Conservation (phyloP, 176 grass and related monocot genomes). For the Hordeum marinum region DNA sequence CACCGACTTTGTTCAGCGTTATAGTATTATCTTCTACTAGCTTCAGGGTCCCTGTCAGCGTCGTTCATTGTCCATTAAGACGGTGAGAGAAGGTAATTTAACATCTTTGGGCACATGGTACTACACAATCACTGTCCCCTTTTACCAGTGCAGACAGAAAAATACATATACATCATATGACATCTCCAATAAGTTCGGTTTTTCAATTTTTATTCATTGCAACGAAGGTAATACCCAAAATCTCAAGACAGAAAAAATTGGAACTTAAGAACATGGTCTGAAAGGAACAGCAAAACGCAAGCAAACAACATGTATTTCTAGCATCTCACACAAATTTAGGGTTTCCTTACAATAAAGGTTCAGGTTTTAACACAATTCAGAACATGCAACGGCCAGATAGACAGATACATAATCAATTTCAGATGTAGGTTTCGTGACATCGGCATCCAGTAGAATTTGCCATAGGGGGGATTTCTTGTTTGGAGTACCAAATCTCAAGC, state of each 20-base stretch:
- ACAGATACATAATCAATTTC: neutral
- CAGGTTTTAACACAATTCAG: neutral
- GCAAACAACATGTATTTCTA: neutral
- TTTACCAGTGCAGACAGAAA: too few relatives aligned
- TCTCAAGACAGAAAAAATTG: neutral
- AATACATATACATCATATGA: too few relatives aligned
- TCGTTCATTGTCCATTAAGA: too few relatives aligned
- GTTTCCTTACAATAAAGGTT: neutral
- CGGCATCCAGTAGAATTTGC: neutral
- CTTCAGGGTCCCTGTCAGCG: too few relatives aligned
- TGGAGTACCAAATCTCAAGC: too few relatives aligned
- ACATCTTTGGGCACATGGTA: too few relatives aligned
- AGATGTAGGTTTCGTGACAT: neutral
- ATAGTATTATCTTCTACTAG: too few relatives aligned
- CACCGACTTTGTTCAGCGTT: too few relatives aligned
- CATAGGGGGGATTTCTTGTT: too few relatives aligned
- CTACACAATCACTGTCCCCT: too few relatives aligned
- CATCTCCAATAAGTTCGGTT: neutral
- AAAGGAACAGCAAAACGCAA: neutral
- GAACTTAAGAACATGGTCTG: neutral
- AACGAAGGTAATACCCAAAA: neutral
- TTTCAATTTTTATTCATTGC: neutral
- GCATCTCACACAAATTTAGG: neutral
- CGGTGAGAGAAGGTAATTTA: too few relatives aligned
- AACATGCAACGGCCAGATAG: neutral